Percentiles rank a stretch among this genome's conserved stretches.
Evolutionary conservation across 2,329 filamentous ascomycete species (phyloP).

Genomic region (Pseudocercospora crystallina): DNA sequence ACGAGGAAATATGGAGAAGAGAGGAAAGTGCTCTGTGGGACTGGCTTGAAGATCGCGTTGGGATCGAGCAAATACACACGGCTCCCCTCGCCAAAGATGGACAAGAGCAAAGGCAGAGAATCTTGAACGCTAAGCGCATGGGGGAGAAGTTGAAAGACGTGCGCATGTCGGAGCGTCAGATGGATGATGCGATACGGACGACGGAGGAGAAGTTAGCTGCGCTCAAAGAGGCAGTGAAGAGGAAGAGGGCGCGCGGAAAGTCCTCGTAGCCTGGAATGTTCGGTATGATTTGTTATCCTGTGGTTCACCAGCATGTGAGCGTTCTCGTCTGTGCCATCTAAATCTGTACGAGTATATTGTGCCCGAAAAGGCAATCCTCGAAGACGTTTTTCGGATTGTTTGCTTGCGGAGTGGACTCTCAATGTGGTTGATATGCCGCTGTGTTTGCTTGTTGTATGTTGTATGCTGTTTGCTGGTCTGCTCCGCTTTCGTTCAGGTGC

Average conservation of each 20-base stretch:
- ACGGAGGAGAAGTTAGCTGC: constrained; percentile 82
- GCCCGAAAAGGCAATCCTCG: too few species aligned
- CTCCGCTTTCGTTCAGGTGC: too few species aligned
- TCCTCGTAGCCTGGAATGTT: not conserved
- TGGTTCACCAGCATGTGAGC: constrained; percentile 20
- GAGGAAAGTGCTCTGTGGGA: constrained; percentile 91
- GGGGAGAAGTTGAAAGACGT: constrained; percentile 48
- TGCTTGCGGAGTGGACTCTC: too few species aligned
- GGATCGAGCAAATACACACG: constrained; percentile 58
- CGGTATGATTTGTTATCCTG: constrained; percentile 4
- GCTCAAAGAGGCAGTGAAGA: constrained; percentile 70
- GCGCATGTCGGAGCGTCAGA: constrained; percentile 77
- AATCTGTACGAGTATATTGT: not conserved
- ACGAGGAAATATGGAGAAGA: constrained; percentile 87
- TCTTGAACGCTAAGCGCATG: constrained; percentile 27
- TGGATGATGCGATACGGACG: constrained; percentile 75
- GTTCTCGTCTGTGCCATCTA: constrained; percentile 22
- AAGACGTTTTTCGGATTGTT: too few species aligned
- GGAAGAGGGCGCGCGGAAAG: constrained; percentile 45
- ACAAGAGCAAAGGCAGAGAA: constrained; percentile 28
- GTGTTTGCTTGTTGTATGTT: too few species aligned
- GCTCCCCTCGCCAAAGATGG: constrained; percentile 18
- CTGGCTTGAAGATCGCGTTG: constrained; percentile 85
- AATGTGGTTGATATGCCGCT: too few species aligned
- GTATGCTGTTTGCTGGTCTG: too few species aligned